Percentiles rank a stretch among this genome's conserved stretches.
phyloP scores from a whole-genome alignment of 257 asterid species.

The Solanum clarkiae region DNA sequence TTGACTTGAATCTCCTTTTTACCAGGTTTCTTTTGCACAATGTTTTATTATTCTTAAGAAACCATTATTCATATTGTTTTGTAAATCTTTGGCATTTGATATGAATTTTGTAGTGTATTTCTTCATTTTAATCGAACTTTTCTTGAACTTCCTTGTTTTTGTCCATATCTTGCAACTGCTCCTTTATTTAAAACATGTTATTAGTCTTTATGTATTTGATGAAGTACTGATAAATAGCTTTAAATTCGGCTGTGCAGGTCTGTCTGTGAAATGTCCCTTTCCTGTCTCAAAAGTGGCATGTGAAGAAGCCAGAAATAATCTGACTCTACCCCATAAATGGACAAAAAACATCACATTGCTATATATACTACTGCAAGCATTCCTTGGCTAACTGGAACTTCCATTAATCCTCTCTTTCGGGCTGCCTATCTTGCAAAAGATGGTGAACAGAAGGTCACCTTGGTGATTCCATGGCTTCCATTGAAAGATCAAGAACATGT shows the following conservation, averaged over 20 bases:
- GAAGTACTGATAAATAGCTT: background rate
- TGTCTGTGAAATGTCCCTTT: background rate
- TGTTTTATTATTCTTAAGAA: background rate
- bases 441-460: constrained; percentile 47
- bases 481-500: constrained; percentile 71
- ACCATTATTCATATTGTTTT: background rate
- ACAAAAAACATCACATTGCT: constrained; percentile 39
- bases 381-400: constrained; percentile 97
- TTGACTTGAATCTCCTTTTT: background rate
- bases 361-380: constrained; percentile 97
- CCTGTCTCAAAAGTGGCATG: background rate
- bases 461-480: constrained; percentile 93
- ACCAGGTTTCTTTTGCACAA: background rate
- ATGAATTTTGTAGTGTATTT: background rate
- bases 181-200: background rate
- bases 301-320: background rate
- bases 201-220: background rate
- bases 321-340: constrained; percentile 8
- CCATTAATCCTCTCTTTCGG: constrained; percentile 92
- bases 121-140: background rate
- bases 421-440: constrained; percentile 90
- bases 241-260: background rate
- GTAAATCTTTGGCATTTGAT: background rate
- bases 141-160: background rate
- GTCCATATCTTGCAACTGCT: background rate